These are phyloP conservation scores for Zygosaccharomyces bailii DNA, from an alignment of 805 yeast species.

Conservation along the genomic window DNA sequence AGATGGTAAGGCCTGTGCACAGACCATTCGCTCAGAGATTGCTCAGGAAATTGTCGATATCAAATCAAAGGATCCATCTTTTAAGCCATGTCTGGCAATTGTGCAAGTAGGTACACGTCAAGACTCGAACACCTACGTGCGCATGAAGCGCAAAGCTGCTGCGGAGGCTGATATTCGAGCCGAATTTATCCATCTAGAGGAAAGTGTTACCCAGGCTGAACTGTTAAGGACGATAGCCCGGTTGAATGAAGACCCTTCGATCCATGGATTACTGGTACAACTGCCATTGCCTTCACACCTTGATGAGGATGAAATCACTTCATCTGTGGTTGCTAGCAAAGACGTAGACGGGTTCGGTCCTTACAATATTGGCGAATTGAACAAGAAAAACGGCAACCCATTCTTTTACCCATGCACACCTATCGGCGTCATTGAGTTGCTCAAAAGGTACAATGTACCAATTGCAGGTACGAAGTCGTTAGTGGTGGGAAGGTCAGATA, in stretches of 20 bases:
- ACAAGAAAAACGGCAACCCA: constrained; percentile 82
- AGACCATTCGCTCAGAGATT: constrained; percentile 49
- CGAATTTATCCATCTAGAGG: constrained; percentile 60
- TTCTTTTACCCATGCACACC: constrained; percentile 93
- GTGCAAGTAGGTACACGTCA: constrained; percentile 88
- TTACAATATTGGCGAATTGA: constrained; percentile 82
- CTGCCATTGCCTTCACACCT: constrained; percentile 82
- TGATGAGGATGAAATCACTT: constrained; percentile 75
- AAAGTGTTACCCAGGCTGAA: constrained; percentile 55
- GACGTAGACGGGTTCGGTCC: constrained; percentile 96
- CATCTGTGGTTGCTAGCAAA: constrained; percentile 73
- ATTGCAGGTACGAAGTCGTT: constrained; percentile 82
- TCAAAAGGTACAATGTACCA: constrained; percentile 63
- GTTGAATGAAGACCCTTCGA: constrained; percentile 69
- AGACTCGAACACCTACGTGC: constrained; percentile 87
- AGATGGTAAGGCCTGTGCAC: constrained; percentile 61
- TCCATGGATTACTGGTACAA: constrained; percentile 87
- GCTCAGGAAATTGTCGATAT: constrained; percentile 47
- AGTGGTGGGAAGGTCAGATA: constrained; percentile 92
- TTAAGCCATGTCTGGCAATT: constrained; percentile 74
- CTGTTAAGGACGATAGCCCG: constrained; percentile 55
- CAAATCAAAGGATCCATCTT: constrained; percentile 44
- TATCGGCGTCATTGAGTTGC: constrained; percentile 79
- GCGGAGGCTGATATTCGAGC: constrained; percentile 75
- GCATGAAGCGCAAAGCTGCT: constrained; percentile 89